phyloP scores from a whole-genome alignment of 495 filamentous ascomycete species.

The Coniosporium apollinis region DNA sequence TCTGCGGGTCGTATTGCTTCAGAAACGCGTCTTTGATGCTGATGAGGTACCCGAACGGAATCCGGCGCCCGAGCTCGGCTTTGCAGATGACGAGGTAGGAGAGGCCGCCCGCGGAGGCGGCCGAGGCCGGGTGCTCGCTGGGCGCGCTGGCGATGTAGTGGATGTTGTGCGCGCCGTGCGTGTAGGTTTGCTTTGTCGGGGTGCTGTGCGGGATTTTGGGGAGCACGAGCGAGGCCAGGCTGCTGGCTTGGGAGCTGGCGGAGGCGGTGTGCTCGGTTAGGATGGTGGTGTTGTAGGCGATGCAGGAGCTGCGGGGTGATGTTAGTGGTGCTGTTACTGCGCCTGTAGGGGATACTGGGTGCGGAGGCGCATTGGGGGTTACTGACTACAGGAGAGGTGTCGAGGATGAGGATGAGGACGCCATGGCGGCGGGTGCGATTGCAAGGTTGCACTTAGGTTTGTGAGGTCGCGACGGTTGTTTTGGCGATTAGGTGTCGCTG shows the following conservation, averaged over 20 bases:
- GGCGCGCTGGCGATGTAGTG: conserved; percentile 87
- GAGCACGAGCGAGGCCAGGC: conserved; percentile 82
- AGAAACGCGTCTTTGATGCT: conserved; percentile 85
- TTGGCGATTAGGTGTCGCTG: no score
- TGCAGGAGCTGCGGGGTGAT: conserved; percentile 52
- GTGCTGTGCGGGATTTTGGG: conserved; percentile 75
- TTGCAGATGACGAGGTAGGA: conserved; percentile 77
- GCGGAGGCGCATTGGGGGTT: background rate
- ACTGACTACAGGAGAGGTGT: conserved; percentile 14
- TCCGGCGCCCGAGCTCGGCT: conserved; percentile 59
- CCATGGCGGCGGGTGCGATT: conserved; percentile 16
- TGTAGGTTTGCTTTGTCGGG: conserved; percentile 85
- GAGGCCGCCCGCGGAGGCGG: conserved; percentile 52
- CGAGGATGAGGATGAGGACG: conserved; percentile 12
- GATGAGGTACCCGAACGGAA: conserved; percentile 83
- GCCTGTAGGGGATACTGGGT: background rate
- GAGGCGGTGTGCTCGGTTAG: conserved; percentile 76
- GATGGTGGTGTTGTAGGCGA: conserved; percentile 80
- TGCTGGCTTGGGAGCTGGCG: conserved; percentile 58
- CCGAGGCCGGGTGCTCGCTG: conserved; percentile 33
- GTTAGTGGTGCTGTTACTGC: conserved; percentile 25
- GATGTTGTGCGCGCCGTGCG: conserved; percentile 76
- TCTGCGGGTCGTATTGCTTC: conserved; percentile 45
- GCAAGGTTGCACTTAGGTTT: no score
- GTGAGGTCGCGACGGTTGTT: no score